These are phyloP conservation scores for Pseudozyma flocculosa DNA, from an alignment of 1,284 basidiomycete species.

Conservation along the genomic window DNA sequence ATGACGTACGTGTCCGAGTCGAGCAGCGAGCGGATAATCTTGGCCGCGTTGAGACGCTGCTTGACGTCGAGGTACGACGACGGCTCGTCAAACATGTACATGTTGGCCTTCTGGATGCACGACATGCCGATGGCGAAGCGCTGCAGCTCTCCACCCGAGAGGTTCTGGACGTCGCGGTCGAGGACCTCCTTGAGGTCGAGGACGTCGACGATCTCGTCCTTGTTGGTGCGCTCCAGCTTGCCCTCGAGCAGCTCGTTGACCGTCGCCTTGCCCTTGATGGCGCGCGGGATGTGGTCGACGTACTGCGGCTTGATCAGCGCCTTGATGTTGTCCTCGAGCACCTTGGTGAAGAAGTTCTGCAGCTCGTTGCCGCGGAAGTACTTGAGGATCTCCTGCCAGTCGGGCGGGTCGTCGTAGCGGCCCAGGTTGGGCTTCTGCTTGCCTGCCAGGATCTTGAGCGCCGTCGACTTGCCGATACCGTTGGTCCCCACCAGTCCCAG, in stretches of 20 bases:
- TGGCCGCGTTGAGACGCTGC: conserved; percentile 57
- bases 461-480: conserved; percentile 58
- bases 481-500: conserved; percentile 57
- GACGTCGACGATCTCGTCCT: conserved; percentile 46
- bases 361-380: conserved; percentile 58
- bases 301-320: conserved; percentile 58
- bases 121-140: conserved; percentile 58
- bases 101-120: conserved; percentile 56
- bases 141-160: conserved; percentile 58
- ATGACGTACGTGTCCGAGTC: conserved; percentile 57
- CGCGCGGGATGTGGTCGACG: conserved; percentile 57
- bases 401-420: conserved; percentile 57
- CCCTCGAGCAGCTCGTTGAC: conserved; percentile 54
- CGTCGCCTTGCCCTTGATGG: conserved; percentile 51
- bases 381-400: conserved; percentile 58
- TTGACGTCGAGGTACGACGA: conserved; percentile 58
- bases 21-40: conserved; percentile 54
- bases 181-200: conserved; percentile 54
- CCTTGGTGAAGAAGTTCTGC: conserved; percentile 58
- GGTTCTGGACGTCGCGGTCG: conserved; percentile 52
- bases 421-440: conserved; percentile 58
- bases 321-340: conserved; percentile 58
- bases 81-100: conserved; percentile 59
- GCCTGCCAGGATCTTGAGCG: conserved; percentile 56
- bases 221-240: conserved; percentile 55